Conservation (phyloP, 805 yeast genomes). For the Lachancea thermotolerans region DNA sequence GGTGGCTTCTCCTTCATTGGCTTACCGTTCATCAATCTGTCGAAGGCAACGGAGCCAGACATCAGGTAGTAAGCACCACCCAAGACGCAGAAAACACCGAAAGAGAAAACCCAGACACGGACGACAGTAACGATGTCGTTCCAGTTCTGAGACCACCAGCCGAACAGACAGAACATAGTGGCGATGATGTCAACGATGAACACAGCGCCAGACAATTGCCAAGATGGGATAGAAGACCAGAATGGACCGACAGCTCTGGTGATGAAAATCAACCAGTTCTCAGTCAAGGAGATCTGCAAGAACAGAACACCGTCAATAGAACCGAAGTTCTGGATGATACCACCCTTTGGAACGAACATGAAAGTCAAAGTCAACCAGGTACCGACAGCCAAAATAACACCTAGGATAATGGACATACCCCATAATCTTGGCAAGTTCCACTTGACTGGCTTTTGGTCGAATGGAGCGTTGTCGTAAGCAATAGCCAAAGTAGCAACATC, state of each 20-base stretch:
- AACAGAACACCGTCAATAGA: conserved; percentile 86
- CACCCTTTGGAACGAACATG: conserved; percentile 84
- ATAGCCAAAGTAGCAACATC: conserved; percentile 96
- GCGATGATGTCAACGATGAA: conserved; percentile 84
- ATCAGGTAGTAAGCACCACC: conserved; percentile 95
- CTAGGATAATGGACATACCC: conserved; percentile 91
- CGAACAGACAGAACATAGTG: conserved; percentile 86
- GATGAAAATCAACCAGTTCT: conserved; percentile 94
- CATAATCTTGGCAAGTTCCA: conserved; percentile 96
- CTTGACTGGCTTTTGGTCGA: conserved; percentile 85
- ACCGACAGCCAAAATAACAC: conserved; percentile 80
- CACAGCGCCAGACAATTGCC: conserved; percentile 96
- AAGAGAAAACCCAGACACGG: conserved; percentile 91
- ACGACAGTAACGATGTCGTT: conserved; percentile 92
- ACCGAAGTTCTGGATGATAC: conserved; percentile 96
- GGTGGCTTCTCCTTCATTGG: conserved; percentile 50
- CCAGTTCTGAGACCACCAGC: conserved; percentile 98
- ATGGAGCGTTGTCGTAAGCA: conserved; percentile 97
- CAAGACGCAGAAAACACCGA: conserved; percentile 93
- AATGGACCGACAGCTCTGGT: conserved; percentile 97
- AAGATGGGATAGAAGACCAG: conserved; percentile 95
- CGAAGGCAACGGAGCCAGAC: conserved; percentile 75
- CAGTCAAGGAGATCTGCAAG: conserved; percentile 90
- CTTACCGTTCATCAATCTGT: conserved; percentile 80
- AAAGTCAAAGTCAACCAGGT: conserved; percentile 94